Conservation (phyloP, 2,329 filamentous ascomycete species). For the Xylaria sp. region DNA sequence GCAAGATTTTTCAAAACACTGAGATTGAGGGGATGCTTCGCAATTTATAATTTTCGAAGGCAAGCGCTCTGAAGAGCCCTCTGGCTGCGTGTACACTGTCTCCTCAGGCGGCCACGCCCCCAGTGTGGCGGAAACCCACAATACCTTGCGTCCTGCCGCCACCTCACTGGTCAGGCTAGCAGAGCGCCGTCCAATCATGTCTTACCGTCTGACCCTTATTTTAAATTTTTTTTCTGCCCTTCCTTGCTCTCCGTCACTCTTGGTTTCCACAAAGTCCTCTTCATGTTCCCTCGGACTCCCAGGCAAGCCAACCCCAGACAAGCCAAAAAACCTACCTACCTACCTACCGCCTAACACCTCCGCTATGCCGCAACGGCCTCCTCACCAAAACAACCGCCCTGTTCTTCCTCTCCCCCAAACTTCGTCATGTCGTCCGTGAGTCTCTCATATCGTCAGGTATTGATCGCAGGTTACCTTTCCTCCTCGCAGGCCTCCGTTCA, state of each 20-base stretch:
- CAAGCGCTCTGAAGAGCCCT: constrained; percentile 32
- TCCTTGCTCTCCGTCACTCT: constrained; percentile 30
- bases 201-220: constrained; percentile 30
- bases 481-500: no score
- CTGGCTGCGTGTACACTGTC: constrained; percentile 31
- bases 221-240: constrained; percentile 30
- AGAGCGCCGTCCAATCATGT: constrained; percentile 30
- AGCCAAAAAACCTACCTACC: background rate
- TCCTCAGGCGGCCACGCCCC: constrained; percentile 35
- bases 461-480: no score
- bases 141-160: constrained; percentile 33
- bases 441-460: background rate
- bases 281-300: constrained; percentile 25
- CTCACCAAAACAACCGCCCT: constrained; percentile 3
- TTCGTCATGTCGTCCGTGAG: background rate
- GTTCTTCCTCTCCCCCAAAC: background rate
- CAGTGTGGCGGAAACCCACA: constrained; percentile 39
- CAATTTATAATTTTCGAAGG: constrained; percentile 59
- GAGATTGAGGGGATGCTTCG: constrained; percentile 55
- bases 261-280: constrained; percentile 35
- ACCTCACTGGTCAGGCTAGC: constrained; percentile 32
- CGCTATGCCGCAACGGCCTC: constrained; percentile 1
- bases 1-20: constrained; percentile 52
- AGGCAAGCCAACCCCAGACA: constrained; percentile 3
- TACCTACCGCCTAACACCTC: constrained; percentile 9